A percentile compares a stretch with the other conserved stretches of the same genome.
phyloP scores from a whole-genome alignment of 148 eudicot genomes.

The Nyssa sinensis region DNA sequence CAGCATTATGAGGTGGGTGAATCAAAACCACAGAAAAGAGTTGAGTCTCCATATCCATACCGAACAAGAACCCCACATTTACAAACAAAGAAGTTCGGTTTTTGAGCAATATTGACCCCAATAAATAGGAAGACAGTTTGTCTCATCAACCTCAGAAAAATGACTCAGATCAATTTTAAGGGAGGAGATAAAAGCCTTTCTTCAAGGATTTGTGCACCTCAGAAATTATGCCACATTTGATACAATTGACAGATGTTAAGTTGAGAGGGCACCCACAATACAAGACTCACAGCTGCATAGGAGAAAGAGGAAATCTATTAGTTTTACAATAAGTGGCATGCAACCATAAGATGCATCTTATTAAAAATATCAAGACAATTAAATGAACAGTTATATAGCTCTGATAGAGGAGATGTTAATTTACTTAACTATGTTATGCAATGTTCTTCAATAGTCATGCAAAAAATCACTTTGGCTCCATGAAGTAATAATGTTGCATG shows the following conservation, averaged over 20 bases:
- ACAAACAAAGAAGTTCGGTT: conserved; percentile 74
- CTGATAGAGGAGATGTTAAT: neutral
- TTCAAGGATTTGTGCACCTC: conserved; percentile 59
- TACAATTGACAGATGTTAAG: conserved; percentile 59
- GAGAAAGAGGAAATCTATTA: neutral
- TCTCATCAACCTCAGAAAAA: conserved; percentile 62
- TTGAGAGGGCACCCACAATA: conserved; percentile 74
- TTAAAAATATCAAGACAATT: neutral
- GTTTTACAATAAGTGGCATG: neutral
- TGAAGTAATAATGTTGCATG: too few relatives aligned
- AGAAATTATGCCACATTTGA: conserved; percentile 56
- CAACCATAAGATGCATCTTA: neutral
- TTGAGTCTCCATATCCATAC: conserved; percentile 44
- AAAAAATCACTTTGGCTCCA: too few relatives aligned
- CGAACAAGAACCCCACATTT: conserved; percentile 67
- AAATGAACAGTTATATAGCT: neutral
- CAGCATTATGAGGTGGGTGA: conserved; percentile 30
- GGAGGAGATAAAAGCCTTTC: conserved; percentile 66
- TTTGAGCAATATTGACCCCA: conserved; percentile 54
- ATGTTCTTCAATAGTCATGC: too few relatives aligned
- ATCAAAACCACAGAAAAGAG: conserved; percentile 33
- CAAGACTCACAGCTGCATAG: conserved; percentile 72
- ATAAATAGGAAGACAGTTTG: conserved; percentile 51
- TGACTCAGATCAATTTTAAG: conserved; percentile 65
- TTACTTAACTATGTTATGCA: too few relatives aligned